Base-by-base conservation (phyloP, 2,329 filamentous ascomycete genomes). In the Paecilomyces niveus region DNA sequence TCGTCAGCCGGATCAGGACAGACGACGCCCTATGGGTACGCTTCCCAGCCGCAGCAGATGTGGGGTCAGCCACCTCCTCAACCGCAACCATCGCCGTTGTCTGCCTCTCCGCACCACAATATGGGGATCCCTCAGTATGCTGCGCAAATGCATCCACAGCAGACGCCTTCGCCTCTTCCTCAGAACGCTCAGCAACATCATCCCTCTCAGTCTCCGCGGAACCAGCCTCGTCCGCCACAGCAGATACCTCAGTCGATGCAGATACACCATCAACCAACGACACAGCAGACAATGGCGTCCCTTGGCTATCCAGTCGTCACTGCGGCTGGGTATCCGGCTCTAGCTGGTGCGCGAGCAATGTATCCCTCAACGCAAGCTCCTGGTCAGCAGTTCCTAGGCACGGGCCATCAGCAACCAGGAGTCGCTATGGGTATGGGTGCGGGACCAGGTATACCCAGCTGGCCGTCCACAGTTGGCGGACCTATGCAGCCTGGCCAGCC, bases 41-140 rank as follows among this genome's bases (percentile, higher is more conserved):
- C 71, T 35, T 65, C 72, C 26, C 87, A 89, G 63, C 81, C 83
- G 54, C 84, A 86, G 50, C 87, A 88, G 70, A 88, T 76, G 83
- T 91, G 84, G 85, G 88, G 67, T 80, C 86, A 74, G 76, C 82
- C 72, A 74, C 81, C 65, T 73, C 85, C 84, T 39, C 85, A 88
- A 65, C 85, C 87, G 65, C 85, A 86, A 59, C 81, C 84, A 8
- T 80, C 85, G 1, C 80, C 83, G 57, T 77, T 83, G 55, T 65
- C 73, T 13, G 62, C 68, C 50, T 64, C 74, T 54, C 67, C 75
- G 59, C 73, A 79, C 54, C 73, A 73, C 7, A 39, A 39, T 59
- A 67, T 73, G 29, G 70, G 71, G 58, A 73, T 74, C 63, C 68
- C 75, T 22, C 75, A 77, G 58, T 72, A 75, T 61, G 71, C 69